Evolutionary conservation across 2,329 filamentous ascomycete genomes (phyloP), one percentile per base, ranked within the genome.

Genomic region (Colletotrichum camelliae): DNA sequence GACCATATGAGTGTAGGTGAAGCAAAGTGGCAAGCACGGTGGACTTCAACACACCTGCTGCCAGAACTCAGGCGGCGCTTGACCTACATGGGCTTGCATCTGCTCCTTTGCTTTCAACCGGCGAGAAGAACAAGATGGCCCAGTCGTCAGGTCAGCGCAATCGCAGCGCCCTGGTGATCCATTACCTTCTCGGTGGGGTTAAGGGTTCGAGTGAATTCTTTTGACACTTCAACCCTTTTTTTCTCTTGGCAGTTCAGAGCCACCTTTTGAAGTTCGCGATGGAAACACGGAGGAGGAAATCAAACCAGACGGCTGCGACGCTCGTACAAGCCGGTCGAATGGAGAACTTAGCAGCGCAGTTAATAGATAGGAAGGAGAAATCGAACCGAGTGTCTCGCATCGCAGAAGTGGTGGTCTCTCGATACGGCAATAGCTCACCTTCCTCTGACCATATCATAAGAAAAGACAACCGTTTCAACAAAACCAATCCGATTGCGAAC

Each of bases 331-430:
- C 39, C 39, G 39, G 39, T 18, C 39, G 39, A 21, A 21, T n/a
- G 10, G 0, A 48, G 43, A 0, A 13, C 10, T 1, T 13, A 4
- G 1, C n/a, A 1, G 43, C 12, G 43, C n/a, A 52, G 12, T 52
- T 52, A 12, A 21, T 18, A 52, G 13, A 5, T 52, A 7, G n/a
- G 6, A 52, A 13, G 12, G 33, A 7, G 5, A 13, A 13, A 6
- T 12, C 18, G 43, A 48, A 21, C 43, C n/a, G 12, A 21, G 21
- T 24, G n/a, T 52, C 43, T 52, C 5, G 43, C 10, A 21, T 52
- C n/a, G 43, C 43, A 48, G 43, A 48, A 21, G 43, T 48, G 18
- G 18, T 43, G 18, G 39, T 43, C 9, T 48, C 18, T 21, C 10
- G 43, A 21, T n/a, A 48, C 10, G n/a, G 43, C 18, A n/a, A 43